Evolutionary conservation across 2,329 filamentous ascomycete genomes (phyloP).

Genomic region (Clonostachys sp.): DNA sequence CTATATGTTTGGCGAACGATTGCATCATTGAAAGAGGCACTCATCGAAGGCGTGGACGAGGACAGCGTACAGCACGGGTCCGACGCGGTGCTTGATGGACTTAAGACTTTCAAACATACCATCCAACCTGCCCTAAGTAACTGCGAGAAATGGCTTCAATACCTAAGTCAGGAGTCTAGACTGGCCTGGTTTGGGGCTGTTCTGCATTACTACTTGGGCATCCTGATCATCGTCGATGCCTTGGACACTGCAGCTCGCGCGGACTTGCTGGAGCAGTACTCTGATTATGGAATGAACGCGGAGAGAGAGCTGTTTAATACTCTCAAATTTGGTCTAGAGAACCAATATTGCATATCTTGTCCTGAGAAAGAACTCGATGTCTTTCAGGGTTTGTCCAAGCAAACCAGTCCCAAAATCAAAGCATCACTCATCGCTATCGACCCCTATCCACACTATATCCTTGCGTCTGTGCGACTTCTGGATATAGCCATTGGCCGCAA

Average conservation of each 20-base stretch:
- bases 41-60: constrained; percentile 7
- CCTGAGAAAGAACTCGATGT: background rate
- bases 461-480: background rate
- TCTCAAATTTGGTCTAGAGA: constrained; percentile 6
- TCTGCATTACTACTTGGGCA: constrained; percentile 5
- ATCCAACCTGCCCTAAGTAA: constrained; percentile 2
- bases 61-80: constrained; percentile 5
- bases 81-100: constrained; percentile 1
- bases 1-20: constrained; percentile 7
- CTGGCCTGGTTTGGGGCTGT: constrained; percentile 4
- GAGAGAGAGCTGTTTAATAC: constrained; percentile 6
- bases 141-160: constrained; percentile 5
- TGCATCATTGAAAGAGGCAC: constrained; percentile 8
- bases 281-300: constrained; percentile 3
- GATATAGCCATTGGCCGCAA: background rate
- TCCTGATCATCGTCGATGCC: constrained; percentile 4
- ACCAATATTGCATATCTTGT: constrained; percentile 3
- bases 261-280: background rate
- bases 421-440: background rate
- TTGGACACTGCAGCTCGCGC: constrained; percentile 1
- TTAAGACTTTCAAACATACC: background rate
- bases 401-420: background rate
- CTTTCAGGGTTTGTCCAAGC: too few relatives aligned
- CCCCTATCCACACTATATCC: background rate
- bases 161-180: constrained; percentile 1